Base-by-base conservation (phyloP, 352 stramenopile species). In the Phytopythium kandeliae region DNA sequence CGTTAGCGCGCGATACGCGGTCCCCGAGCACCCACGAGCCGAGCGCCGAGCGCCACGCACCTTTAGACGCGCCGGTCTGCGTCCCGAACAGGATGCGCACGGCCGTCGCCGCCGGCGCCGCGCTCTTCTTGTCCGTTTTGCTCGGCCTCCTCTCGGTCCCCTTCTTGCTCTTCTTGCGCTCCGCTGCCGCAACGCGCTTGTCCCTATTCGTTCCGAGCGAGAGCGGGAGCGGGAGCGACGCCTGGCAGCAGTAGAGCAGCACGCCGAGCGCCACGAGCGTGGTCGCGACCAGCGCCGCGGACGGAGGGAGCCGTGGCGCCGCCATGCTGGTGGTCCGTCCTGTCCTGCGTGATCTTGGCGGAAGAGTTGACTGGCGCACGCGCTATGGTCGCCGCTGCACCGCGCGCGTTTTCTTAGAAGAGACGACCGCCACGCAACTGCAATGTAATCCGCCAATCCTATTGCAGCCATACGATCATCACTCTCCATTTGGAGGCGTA, bases 31-130 rank as follows among this genome's bases (percentile, higher is more conserved):
- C 26, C 16, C n/a, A 24, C 15, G 1, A 12, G 38, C 31, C 16
- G 28, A n/a, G n/a, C n/a, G n/a, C n/a, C n/a, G n/a, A n/a, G n/a
- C n/a, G 19, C 38, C 33, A 52, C 55, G 25, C 65, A 80, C 71
- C 63, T 65, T 87, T 90, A 31, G 86, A 85, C 4, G 78, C 85
- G 41, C 83, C 85, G 0, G 85, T 96, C 62, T 93, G 86, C 34
- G 84, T 92, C 44, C 82, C 86, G 52, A 90, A 96, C 31, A 95
- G 57, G 46, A 96, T 92, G 53, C 82, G 84, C 51, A 94, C 75
- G 11, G 82, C 67, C 51, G 73, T 53, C 5, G 71, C 59, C 19
- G 53, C 58, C 5, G 58, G 54, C 60, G 85, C 70, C 15, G 52
- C 57, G 24, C 41, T 60, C 37, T 34, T 17, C 28, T n/a, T n/a